Percentiles rank a stretch among this genome's conserved stretches.
These are phyloP conservation scores for Phialophora expanda DNA, from an alignment of 2,329 filamentous ascomycete genomes.

Conservation along the genomic window DNA sequence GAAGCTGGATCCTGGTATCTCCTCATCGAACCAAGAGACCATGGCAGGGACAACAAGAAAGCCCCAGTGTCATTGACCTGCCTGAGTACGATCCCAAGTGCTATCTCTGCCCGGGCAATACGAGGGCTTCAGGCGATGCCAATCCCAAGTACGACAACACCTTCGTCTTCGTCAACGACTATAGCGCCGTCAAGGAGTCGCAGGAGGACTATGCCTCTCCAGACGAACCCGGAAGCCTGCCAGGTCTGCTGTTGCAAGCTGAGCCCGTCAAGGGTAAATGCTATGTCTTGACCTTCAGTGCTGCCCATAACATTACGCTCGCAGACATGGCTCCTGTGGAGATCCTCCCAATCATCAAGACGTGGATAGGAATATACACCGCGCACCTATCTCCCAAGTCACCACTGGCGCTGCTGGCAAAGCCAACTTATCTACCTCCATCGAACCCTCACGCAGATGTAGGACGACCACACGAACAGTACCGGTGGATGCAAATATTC, in stretches of 20 bases:
- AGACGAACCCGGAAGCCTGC: constrained; percentile 59
- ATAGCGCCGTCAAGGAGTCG: constrained; percentile 92
- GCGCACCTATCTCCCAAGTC: constrained; percentile 76
- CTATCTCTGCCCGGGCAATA: constrained; percentile 92
- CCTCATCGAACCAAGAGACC: constrained; percentile 95
- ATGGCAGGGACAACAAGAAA: constrained; percentile 89
- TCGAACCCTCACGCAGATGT: constrained; percentile 53
- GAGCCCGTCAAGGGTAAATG: constrained; percentile 92
- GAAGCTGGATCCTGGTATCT: constrained; percentile 91
- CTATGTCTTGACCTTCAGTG: constrained; percentile 94
- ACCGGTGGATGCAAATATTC: constrained; percentile 98
- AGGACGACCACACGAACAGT: constrained; percentile 70
- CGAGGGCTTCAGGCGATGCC: constrained; percentile 80
- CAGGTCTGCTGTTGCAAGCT: constrained; percentile 77
- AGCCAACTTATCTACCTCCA: constrained; percentile 55
- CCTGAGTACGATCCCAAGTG: constrained; percentile 89
- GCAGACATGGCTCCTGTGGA: constrained; percentile 80
- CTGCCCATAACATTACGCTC: constrained; percentile 86
- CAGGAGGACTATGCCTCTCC: constrained; percentile 73
- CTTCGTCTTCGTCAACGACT: constrained; percentile 97
- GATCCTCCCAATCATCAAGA: constrained; percentile 81
- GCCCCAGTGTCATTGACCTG: constrained; percentile 68
- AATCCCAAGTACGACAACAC: constrained; percentile 88
- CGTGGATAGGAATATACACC: constrained; percentile 90
- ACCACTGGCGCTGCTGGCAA: constrained; percentile 60